phyloP scores from a whole-genome alignment of 192 early-diverging fungal genomes.

The Coemansia sp. region DNA sequence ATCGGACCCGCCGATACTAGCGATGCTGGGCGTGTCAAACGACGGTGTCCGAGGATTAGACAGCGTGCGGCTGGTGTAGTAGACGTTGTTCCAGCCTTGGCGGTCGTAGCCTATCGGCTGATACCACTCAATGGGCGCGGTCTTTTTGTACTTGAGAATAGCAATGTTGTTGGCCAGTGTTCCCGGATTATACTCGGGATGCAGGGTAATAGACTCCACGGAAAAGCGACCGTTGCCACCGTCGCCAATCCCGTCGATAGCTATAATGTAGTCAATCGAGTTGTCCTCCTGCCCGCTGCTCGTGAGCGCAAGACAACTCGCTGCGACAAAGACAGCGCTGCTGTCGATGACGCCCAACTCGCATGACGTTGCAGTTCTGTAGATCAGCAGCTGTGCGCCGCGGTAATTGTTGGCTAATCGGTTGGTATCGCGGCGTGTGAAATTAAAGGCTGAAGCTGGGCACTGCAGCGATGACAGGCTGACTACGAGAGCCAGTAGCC shows the following conservation, averaged over 20 bases:
- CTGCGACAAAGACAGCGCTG: slow-evolving; percentile 22
- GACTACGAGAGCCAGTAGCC: not conserved
- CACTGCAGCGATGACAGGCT: not conserved
- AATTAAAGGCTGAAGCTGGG: slow-evolving; percentile 7
- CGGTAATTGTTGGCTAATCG: slow-evolving; percentile 17
- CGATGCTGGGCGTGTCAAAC: slow-evolving; percentile 19
- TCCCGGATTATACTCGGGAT: slow-evolving; percentile 32
- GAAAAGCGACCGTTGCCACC: slow-evolving; percentile 7
- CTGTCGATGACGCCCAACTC: slow-evolving; percentile 42
- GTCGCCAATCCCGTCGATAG: slow-evolving; percentile 8
- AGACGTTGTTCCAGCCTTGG: slow-evolving; percentile 23
- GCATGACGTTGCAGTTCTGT: slow-evolving; percentile 38
- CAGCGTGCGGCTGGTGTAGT: slow-evolving; percentile 26
- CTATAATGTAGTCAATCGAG: slow-evolving; percentile 29
- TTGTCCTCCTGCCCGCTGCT: slow-evolving; percentile 25
- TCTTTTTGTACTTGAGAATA: slow-evolving; percentile 21
- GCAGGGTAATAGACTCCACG: slow-evolving; percentile 26
- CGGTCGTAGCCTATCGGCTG: slow-evolving; percentile 22
- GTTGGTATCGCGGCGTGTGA: slow-evolving; percentile 22
- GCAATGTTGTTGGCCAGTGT: slow-evolving; percentile 50
- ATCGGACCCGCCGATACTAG: not conserved
- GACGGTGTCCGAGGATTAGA: slow-evolving; percentile 13
- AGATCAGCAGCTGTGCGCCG: slow-evolving; percentile 28
- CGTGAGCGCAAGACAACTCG: slow-evolving; percentile 36
- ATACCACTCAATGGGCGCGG: slow-evolving; percentile 7